A percentile compares a stretch with the other conserved stretches of the same genome.
phyloP scores from a whole-genome alignment of 2,329 filamentous ascomycete genomes.

The Scytalidium lignicola region DNA sequence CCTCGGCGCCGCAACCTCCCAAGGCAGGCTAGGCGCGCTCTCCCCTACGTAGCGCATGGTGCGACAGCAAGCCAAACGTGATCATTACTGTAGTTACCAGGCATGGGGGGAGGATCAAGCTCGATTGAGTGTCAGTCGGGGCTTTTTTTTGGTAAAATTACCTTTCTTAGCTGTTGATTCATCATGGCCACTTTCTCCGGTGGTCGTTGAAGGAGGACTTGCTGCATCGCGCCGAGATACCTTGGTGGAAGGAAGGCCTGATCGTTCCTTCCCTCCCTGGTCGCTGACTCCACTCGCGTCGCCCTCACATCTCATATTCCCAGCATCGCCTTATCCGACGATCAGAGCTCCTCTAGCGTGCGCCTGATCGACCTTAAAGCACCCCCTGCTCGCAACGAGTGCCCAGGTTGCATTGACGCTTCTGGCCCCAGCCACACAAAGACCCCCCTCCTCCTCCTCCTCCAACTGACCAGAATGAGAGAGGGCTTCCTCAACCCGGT shows the following conservation, averaged over 20 bases:
- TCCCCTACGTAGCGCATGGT: too few relatives aligned
- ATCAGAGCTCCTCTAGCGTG: slow-evolving; percentile 18
- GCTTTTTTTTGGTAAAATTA: too few relatives aligned
- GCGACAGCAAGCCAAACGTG: too few relatives aligned
- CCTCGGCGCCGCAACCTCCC: too few relatives aligned
- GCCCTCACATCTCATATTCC: slow-evolving; percentile 15
- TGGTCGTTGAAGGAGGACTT: not conserved
- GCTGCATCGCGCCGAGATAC: too few relatives aligned
- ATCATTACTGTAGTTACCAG: too few relatives aligned
- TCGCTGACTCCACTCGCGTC: not conserved
- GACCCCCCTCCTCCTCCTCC: not conserved
- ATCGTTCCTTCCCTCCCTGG: slow-evolving; percentile 4
- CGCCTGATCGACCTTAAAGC: slow-evolving; percentile 14
- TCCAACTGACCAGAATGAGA: too few relatives aligned
- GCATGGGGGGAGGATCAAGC: too few relatives aligned
- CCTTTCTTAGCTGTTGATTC: too few relatives aligned
- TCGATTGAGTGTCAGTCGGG: too few relatives aligned
- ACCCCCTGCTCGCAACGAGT: not conserved
- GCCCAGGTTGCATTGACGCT: slow-evolving; percentile 2
- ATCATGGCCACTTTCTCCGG: too few relatives aligned
- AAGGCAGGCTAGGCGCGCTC: too few relatives aligned
- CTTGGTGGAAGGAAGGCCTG: slow-evolving; percentile 13
- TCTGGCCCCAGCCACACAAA: slow-evolving; percentile 7
- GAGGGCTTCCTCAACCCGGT: not conserved
- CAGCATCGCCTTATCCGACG: slow-evolving; percentile 19